Evolutionary conservation across 139 green algal genomes (phyloP), one percentile per base, ranked within the genome.

Genomic region (Raphidocelis subcapitata): DNA sequence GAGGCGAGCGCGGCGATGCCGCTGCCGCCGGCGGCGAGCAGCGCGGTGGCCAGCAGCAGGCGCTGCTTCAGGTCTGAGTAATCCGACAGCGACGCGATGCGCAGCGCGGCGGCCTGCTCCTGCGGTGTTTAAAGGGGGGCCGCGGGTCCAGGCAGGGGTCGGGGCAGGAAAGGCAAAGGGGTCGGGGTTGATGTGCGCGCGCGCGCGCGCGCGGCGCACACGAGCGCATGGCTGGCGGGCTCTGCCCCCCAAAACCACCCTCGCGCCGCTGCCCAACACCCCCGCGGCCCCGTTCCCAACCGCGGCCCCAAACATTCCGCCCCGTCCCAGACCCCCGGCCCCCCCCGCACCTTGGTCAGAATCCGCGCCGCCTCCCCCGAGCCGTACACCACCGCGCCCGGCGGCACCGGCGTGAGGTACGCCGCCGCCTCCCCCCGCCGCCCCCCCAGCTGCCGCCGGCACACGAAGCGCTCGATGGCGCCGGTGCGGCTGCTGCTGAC

Each of bases 391-490:
- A 92, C 82, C 2, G 79, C 66, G 5, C 79, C 79, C 4, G 63
- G 67, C 0, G 90, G 87, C 35, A 96, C 80, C 1, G 90, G 86
- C 0, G 67, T 74, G 28, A 95, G 77, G 65, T 86, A 90, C 1
- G 69, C 84, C 0, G 90, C 90, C 3, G 83, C 65, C 37, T 84
- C 65, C 2, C 75, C 79, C 3, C 26, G 60, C 23, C 69, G 49
- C 3, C 69, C 74, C 21, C 90, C 91, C 54, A 95, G 69, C 35
- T 65, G 26, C 49, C 81, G 54, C 1, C 82, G 76, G 69, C 87
- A 94, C n/a, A 94, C 68, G 71, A 94, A 96, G 56, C 90, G 81
- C 71, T 91, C 84, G 0, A 79, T 86, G 72, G 89, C 79, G 3
- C 74, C 52, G 0, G 77, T 90, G n/a, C 86, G 60, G 36, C 81